Percentiles rank a stretch among this genome's conserved stretches.
phyloP scores from a whole-genome alignment of 495 filamentous ascomycete species.

The Corynascus novoguineensis region DNA sequence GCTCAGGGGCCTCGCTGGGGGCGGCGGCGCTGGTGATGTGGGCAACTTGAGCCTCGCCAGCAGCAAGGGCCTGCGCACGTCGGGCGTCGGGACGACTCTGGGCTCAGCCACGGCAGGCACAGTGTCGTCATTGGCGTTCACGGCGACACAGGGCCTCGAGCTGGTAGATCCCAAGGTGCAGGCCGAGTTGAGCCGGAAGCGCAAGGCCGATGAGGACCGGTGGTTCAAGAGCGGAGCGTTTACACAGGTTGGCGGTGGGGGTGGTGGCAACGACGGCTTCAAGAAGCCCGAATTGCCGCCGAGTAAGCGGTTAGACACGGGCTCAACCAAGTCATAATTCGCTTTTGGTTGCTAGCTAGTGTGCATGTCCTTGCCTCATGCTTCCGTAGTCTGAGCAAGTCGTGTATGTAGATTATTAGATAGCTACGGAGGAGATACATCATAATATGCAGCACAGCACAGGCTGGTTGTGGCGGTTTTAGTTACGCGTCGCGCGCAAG shows the following conservation, averaged over 20 bases:
- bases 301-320: slow-evolving; percentile 54
- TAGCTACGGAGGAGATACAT: no score
- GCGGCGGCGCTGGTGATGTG: slow-evolving; percentile 52
- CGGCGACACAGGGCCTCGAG: slow-evolving; percentile 89
- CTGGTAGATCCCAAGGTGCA: slow-evolving; percentile 90
- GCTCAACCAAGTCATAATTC: slow-evolving; percentile 37
- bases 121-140: slow-evolving; percentile 84
- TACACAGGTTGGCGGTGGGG: slow-evolving; percentile 65
- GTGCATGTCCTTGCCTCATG: neutral
- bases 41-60: slow-evolving; percentile 63
- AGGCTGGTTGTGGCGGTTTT: no score
- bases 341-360: neutral
- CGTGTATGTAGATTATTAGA: no score
- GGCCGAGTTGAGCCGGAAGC: slow-evolving; percentile 75
- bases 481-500: no score
- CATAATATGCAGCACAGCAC: no score
- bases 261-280: slow-evolving; percentile 33
- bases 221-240: slow-evolving; percentile 97
- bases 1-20: slow-evolving; percentile 65
- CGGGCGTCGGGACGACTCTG: slow-evolving; percentile 66
- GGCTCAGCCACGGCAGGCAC: slow-evolving; percentile 57
- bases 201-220: slow-evolving; percentile 87
- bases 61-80: slow-evolving; percentile 62
- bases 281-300: slow-evolving; percentile 60
- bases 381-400: no score